Evolutionary conservation across 139 green algal species (phyloP), one percentile per base, ranked within the genome.

Genomic region (Ettlia oleoabundans): DNA sequence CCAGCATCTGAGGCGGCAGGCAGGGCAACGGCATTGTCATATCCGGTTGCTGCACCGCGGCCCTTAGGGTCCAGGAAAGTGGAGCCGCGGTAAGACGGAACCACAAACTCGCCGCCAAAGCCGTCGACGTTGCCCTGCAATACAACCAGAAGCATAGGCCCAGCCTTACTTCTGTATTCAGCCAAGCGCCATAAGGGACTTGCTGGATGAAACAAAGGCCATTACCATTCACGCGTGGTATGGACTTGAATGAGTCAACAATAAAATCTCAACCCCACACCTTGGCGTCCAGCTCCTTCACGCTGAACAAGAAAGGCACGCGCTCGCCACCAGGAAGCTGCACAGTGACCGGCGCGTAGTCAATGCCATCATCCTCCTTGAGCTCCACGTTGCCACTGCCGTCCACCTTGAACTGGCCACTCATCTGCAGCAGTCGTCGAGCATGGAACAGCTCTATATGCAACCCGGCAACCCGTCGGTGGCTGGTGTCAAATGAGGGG

Each of bases 11-110:
- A 74, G 55, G 78, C 58, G 55, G 93, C 96, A n/a, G 96, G 96
- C 84, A 99, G 94, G 21, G 96, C 96, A 35, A 99, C 95, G 35
- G 96, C 96, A 79, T 92, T 98, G 89, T 99, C 96, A 83, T 99
- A 99, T 62, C 96, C 96, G 71, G 93, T 96, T 70, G 96, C 93
- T 53, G 93, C 96, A 94, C 96, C 96, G 53, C 96, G 94, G 85
- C 96, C 96, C 96, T 99, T 99, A 87, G 97, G 97, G 97, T 99
- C 97, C 52, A 99, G 93, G 97, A 99, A 99, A 80, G 97, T 93
- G 13, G 96, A 93, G 61, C 97, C 97, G 65, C 97, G 92, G 96
- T 99, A 99, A 19, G 96, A 99, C n/a, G 97, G 96, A 75, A 99
- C 97, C 0, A 84, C 76, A 86, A 99, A 99, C 84, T 98, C 94